A percentile compares a stretch with the other conserved stretches of the same genome.
phyloP scores from a whole-genome alignment of 2,329 filamentous ascomycete genomes.

The Orbilia oligospora region DNA sequence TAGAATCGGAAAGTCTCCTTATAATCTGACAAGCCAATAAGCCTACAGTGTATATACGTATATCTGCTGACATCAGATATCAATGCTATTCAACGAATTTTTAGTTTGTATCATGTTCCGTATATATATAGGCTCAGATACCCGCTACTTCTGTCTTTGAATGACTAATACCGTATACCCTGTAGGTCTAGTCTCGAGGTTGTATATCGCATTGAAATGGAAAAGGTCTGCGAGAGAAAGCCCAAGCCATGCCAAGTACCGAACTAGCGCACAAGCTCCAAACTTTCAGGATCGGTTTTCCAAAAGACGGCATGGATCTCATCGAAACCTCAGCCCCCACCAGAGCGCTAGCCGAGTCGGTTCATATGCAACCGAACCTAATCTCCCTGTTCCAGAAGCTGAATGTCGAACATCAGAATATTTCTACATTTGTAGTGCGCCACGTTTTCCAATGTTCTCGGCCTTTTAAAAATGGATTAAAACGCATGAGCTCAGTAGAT shows the following conservation, averaged over 20 bases:
- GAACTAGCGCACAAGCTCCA: constrained; percentile 35
- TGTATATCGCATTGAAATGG: not conserved
- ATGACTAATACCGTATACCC: no score
- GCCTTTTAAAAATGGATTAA: not conserved
- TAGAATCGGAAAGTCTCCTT: no score
- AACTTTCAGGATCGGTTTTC: constrained; percentile 3
- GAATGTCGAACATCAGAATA: not conserved
- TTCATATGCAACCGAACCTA: constrained; percentile 1
- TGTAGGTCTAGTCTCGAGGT: not conserved
- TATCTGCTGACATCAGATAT: no score
- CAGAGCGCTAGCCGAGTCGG: constrained; percentile 14
- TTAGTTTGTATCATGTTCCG: no score
- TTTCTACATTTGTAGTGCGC: not conserved
- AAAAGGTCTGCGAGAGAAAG: not conserved
- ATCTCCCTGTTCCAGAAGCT: not conserved
- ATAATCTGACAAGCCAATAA: no score
- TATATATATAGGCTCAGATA: no score
- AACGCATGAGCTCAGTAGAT: not conserved
- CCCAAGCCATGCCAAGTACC: constrained; percentile 35
- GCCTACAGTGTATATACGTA: no score
- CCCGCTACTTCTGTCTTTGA: no score
- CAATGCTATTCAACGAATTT: no score
- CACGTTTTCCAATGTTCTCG: constrained; percentile 17
- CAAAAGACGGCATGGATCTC: not conserved
- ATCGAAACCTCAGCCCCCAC: constrained; percentile 22